Base-by-base conservation (phyloP, 1,284 basidiomycete genomes). In the Stygiomarasmius scandens region DNA sequence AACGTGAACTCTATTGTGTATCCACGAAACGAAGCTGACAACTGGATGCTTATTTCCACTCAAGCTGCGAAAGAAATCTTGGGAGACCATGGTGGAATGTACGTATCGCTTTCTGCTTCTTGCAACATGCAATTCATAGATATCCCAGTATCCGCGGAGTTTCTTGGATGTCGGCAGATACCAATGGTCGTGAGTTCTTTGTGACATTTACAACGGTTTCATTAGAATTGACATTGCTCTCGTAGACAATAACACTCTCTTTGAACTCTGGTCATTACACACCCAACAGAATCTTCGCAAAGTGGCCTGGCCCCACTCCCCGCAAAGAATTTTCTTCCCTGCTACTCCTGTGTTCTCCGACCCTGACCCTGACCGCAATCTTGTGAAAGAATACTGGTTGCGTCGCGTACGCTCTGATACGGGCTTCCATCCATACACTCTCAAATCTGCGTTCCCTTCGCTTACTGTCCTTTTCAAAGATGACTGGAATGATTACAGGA, bases 221-320 rank as follows among this genome's bases (percentile, higher is more conserved):
- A 50, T 51, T 49, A 54, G 49, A 55, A 24, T 36, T n/a, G 38
- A 23, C 54, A 54, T 55, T 43, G 6, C 51, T 60, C 27, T 62
- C 50, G 44, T 48, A 50, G 87, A 87, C 66, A 85, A 86, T 53
- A 86, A 90, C 54, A 89, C 91, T 0, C 76, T 95, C 27, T 82
- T 93, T 49, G 84, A 91, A 2, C 76, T 95, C 27, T 92, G 90
- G 86, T 83, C 90, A 36, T 86, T 86, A 0, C 92, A 95, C 69
- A 83, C 84, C 55, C 77, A 22, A 85, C 89, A 61, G 75, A 77
- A 36, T 64, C 79, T 0, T 71, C 75, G 16, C 84, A 84, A 11
- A 65, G 68, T 6, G 80, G 20, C 79, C 74, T 2, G 82, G 93
- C 14, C 79, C 85, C 0, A 80, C 85, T 1, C 93, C 93, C 0